Evolutionary conservation across 495 filamentous ascomycete species (phyloP).

Genomic region (Penicillium riverlandense): DNA sequence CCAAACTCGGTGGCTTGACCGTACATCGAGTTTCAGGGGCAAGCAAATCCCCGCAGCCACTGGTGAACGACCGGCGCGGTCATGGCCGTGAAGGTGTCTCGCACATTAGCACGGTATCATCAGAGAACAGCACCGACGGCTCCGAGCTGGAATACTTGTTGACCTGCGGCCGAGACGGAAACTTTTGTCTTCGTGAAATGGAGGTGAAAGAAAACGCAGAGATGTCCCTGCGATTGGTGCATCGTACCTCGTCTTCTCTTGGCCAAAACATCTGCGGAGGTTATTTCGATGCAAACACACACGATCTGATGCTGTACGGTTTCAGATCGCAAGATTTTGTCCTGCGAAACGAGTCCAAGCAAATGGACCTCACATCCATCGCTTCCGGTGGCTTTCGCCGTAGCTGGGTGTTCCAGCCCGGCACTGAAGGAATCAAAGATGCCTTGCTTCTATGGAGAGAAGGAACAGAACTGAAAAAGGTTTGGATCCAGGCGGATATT

Average conservation of each 20-base stretch:
- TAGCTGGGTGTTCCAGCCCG: conserved; percentile 51
- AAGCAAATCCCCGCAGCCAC: conserved; percentile 12
- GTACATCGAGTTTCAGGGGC: conserved; percentile 35
- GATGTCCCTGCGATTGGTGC: conserved; percentile 33
- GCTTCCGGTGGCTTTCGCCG: conserved; percentile 82
- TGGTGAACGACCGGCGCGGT: conserved; percentile 22
- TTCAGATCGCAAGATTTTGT: conserved; percentile 74
- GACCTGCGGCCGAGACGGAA: conserved; percentile 68
- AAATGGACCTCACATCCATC: conserved; percentile 58
- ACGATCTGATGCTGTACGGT: conserved; percentile 64
- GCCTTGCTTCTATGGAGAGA: conserved; percentile 48
- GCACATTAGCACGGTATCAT: conserved; percentile 39
- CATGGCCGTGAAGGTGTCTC: conserved; percentile 67
- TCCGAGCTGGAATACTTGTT: conserved; percentile 32
- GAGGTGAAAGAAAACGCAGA: conserved; percentile 1
- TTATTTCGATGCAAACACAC: conserved; percentile 40
- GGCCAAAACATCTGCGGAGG: conserved; percentile 62
- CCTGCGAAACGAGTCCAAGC: conserved; percentile 63
- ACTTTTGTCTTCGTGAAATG: conserved; percentile 50
- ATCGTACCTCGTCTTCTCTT: conserved; percentile 52
- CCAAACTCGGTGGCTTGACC: conserved; percentile 53
- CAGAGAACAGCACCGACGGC: conserved; percentile 2
- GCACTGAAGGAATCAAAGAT: conserved; percentile 12
- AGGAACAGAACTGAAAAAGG: conserved; percentile 28
- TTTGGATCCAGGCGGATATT: conserved; percentile 38